These are phyloP conservation scores for Pythium aquatile DNA, from an alignment of 352 stramenopile species.

Conservation along the genomic window DNA sequence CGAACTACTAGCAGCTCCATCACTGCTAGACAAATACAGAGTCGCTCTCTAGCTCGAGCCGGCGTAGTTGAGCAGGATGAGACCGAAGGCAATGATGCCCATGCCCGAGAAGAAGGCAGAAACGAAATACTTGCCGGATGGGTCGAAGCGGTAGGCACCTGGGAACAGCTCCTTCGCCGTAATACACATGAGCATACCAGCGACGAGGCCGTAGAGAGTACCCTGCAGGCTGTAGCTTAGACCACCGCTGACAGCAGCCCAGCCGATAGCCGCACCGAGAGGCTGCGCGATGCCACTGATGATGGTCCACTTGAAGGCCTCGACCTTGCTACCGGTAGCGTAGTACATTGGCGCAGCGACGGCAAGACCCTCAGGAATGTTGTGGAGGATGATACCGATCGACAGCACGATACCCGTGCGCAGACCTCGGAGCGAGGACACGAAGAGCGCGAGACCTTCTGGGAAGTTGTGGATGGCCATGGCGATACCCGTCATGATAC, in stretches of 20 bases:
- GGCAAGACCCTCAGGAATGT: slow-evolving; percentile 94
- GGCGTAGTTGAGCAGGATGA: slow-evolving; percentile 84
- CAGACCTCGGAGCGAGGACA: slow-evolving; percentile 89
- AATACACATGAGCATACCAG: slow-evolving; percentile 94
- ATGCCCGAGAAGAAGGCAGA: slow-evolving; percentile 85
- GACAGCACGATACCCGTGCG: slow-evolving; percentile 89
- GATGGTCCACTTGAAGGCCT: slow-evolving; percentile 91
- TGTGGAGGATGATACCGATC: slow-evolving; percentile 96
- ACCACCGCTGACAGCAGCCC: slow-evolving; percentile 50
- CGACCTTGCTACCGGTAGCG: slow-evolving; percentile 88
- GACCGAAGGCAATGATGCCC: slow-evolving; percentile 85
- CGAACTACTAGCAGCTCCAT: neutral
- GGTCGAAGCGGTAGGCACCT: slow-evolving; percentile 89
- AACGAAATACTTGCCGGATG: slow-evolving; percentile 85
- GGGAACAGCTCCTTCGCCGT: slow-evolving; percentile 89
- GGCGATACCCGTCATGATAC: slow-evolving; percentile 91
- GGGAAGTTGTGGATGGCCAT: slow-evolving; percentile 98
- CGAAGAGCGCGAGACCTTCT: slow-evolving; percentile 95
- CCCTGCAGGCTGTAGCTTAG: slow-evolving; percentile 72
- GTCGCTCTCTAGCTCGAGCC: slow-evolving; percentile 42
- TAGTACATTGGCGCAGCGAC: slow-evolving; percentile 96
- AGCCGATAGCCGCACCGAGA: slow-evolving; percentile 88
- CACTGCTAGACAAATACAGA: neutral
- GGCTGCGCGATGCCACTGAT: slow-evolving; percentile 89
- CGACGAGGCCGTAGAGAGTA: slow-evolving; percentile 90